Conservation (phyloP, 441 rosid genomes). For the Melastoma candidum region DNA sequence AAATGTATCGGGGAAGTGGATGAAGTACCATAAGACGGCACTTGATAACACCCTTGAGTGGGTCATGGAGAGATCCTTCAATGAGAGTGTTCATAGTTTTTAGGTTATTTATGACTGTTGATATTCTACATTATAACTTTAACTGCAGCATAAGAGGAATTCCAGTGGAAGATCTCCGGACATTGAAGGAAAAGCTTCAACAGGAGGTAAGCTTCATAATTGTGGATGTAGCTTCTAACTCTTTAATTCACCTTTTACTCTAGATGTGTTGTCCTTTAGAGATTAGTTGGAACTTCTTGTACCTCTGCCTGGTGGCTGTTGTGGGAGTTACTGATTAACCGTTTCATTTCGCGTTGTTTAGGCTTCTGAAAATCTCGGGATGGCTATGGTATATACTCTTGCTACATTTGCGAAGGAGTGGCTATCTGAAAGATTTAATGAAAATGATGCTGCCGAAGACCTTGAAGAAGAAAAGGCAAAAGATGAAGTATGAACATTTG, state of each 20-base stretch:
- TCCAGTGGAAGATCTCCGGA: slow-evolving; percentile 54
- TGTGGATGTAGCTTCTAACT: too few relatives aligned
- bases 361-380: slow-evolving; percentile 93
- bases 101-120: too few relatives aligned
- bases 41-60: too few relatives aligned
- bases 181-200: slow-evolving; percentile 75
- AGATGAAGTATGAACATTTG: slow-evolving; percentile 51
- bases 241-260: too few relatives aligned
- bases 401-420: slow-evolving; percentile 91
- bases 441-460: slow-evolving; percentile 36
- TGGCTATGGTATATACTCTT: slow-evolving; percentile 94
- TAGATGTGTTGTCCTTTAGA: too few relatives aligned
- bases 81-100: too few relatives aligned
- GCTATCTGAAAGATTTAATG: slow-evolving; percentile 71
- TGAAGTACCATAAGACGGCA: too few relatives aligned
- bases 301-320: too few relatives aligned
- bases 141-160: slow-evolving; percentile 72
- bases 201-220: slow-evolving; percentile 50
- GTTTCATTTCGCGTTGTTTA: slow-evolving; percentile 15
- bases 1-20: too few relatives aligned
- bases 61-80: too few relatives aligned
- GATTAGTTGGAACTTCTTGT: too few relatives aligned
- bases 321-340: not conserved
- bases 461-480: slow-evolving; percentile 52
- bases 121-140: too few relatives aligned